Evolutionary conservation across 805 yeast species (phyloP).

Genomic region (Cyberlindnera mississippiensis): DNA sequence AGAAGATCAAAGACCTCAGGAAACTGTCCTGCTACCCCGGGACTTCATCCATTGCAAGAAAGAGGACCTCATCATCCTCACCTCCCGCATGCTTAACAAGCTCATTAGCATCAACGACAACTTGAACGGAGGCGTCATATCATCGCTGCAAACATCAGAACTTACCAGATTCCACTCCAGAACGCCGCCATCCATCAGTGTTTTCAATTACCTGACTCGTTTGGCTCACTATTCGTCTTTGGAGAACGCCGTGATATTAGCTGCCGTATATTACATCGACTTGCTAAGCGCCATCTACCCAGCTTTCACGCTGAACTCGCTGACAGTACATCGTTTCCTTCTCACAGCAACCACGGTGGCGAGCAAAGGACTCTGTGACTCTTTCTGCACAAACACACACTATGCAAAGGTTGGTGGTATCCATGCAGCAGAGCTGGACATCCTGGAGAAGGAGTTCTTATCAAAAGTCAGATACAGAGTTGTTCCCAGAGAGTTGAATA

Average conservation of each 20-base stretch:
- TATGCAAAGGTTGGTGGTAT: constrained; percentile 97
- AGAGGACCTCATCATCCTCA: constrained; percentile 64
- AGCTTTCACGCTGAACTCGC: constrained; percentile 77
- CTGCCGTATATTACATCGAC: constrained; percentile 89
- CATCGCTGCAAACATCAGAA: constrained; percentile 32
- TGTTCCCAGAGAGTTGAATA: constrained; percentile 48
- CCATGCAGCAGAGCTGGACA: constrained; percentile 73
- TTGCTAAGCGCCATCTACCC: constrained; percentile 73
- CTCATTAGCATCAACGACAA: constrained; percentile 73
- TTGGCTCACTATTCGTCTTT: constrained; percentile 79
- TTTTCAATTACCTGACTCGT: constrained; percentile 70
- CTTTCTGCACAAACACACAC: constrained; percentile 89
- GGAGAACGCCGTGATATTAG: constrained; percentile 75
- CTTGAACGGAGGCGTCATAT: constrained; percentile 17
- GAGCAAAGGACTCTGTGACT: constrained; percentile 87
- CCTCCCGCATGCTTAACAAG: constrained; percentile 76
- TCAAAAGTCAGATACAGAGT: constrained; percentile 75
- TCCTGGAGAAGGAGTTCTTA: constrained; percentile 84
- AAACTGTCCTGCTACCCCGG: constrained; percentile 23
- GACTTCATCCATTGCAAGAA: constrained; percentile 61
- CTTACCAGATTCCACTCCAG: constrained; percentile 92
- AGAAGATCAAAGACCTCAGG: neutral
- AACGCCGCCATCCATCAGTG: constrained; percentile 84
- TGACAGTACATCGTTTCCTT: constrained; percentile 90
- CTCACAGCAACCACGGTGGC: constrained; percentile 89